Percentiles rank a stretch among this genome's conserved stretches.
These are phyloP conservation scores for Barnettozyma hawaiiensis DNA, from an alignment of 1,139 yeast species.

Conservation along the genomic window DNA sequence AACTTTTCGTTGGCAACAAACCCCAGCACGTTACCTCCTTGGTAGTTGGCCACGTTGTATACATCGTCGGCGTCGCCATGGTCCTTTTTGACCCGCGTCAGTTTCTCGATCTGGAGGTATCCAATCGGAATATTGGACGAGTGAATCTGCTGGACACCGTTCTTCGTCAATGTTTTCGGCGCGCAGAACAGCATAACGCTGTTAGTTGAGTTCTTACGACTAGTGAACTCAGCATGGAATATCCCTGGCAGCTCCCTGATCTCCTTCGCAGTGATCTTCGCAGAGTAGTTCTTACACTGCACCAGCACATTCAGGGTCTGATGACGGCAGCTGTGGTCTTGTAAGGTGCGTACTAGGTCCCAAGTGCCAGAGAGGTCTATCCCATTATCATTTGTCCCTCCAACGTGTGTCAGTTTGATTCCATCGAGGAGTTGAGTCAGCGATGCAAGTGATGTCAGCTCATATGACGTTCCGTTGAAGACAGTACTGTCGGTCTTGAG, in stretches of 20 bases:
- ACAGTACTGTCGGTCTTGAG: conserved; percentile 41
- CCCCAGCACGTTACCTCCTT: conserved; percentile 35
- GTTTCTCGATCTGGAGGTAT: conserved; percentile 38
- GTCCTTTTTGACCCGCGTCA: conserved; percentile 19
- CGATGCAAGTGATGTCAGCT: conserved; percentile 47
- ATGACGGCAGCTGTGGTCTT: conserved; percentile 14
- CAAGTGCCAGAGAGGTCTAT: conserved; percentile 62
- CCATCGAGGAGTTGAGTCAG: conserved; percentile 39
- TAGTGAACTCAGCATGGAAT: conserved; percentile 40
- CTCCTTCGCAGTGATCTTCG: conserved; percentile 44
- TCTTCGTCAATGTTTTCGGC: conserved; percentile 54
- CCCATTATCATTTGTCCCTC: conserved; percentile 73
- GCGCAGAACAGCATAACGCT: conserved; percentile 46
- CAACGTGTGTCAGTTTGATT: conserved; percentile 37
- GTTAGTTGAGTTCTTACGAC: conserved; percentile 24
- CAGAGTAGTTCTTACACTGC: conserved; percentile 52
- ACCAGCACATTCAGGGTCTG: conserved; percentile 41
- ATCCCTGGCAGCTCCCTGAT: conserved; percentile 58
- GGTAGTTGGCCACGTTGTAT: conserved; percentile 39
- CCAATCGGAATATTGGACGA: conserved; percentile 50
- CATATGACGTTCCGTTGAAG: conserved; percentile 68
- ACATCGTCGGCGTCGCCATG: conserved; percentile 29
- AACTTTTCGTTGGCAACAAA: conserved; percentile 40
- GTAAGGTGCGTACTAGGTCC: conserved; percentile 40
- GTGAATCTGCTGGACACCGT: conserved; percentile 53